Percentiles rank a stretch among this genome's conserved stretches.
Evolutionary conservation across 495 filamentous ascomycete genomes (phyloP).

Genomic region (Penicillium manginii): DNA sequence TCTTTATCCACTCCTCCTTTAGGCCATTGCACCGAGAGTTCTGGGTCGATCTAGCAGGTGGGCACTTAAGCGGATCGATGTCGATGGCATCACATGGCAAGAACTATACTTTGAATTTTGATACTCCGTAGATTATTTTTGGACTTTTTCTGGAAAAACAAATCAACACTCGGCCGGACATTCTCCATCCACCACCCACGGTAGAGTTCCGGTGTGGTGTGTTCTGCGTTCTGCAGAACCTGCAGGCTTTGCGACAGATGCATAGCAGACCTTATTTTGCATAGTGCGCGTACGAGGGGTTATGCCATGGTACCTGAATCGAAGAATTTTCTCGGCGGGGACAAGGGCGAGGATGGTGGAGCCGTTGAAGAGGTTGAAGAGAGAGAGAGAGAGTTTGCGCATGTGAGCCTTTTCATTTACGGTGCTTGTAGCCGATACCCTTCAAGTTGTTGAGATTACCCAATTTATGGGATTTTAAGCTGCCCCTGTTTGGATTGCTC

Average conservation of each 20-base stretch:
- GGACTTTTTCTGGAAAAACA: not conserved
- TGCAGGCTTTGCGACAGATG: not conserved
- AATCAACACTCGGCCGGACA: not conserved
- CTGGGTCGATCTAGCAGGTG: not conserved
- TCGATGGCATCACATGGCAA: conserved; percentile 2
- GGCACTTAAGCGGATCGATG: conserved; percentile 1
- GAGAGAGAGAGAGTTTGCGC: not conserved
- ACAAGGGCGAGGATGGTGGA: not conserved
- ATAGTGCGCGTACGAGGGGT: not conserved
- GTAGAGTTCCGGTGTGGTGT: not conserved
- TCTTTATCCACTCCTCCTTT: not conserved
- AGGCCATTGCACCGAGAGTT: not conserved
- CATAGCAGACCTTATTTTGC: not conserved
- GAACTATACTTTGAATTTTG: not conserved
- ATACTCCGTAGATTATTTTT: not conserved
- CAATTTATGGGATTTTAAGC: not conserved
- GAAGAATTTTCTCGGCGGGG: not conserved
- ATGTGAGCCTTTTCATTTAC: conserved; percentile 3
- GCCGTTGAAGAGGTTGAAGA: not conserved
- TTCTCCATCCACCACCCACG: not conserved
- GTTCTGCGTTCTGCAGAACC: not conserved
- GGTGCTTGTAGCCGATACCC: conserved; percentile 1
- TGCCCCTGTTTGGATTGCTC: not conserved
- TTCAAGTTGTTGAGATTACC: not conserved
- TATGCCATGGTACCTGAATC: conserved; percentile 2